Evolutionary conservation across 805 yeast species (phyloP).

Genomic region (Wickerhamomyces subpelliculosus): DNA sequence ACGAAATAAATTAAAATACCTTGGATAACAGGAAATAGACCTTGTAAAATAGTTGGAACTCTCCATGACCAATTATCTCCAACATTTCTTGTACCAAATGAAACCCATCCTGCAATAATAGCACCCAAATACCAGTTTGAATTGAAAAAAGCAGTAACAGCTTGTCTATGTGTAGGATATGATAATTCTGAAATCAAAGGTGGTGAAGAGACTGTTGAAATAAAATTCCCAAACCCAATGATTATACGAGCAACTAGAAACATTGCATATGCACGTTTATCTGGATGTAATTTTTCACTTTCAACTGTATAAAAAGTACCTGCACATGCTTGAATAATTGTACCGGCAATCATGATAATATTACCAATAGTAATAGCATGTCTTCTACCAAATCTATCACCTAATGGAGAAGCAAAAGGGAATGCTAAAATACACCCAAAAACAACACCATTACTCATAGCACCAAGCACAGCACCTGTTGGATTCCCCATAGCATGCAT

Average conservation of each 20-base stretch:
- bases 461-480: conserved; percentile 28
- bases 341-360: conserved; percentile 9
- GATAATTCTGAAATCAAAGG: conserved; percentile 41
- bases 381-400: conserved; percentile 35
- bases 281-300: background rate
- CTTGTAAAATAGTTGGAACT: conserved; percentile 48
- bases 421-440: conserved; percentile 30
- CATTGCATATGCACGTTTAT: conserved; percentile 8
- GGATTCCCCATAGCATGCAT: conserved; percentile 29
- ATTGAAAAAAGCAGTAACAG: conserved; percentile 37
- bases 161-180: conserved; percentile 36
- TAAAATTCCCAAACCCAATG: conserved; percentile 37
- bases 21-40: conserved; percentile 38
- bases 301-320: conserved; percentile 18
- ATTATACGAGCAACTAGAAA: conserved; percentile 28
- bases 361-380: conserved; percentile 9
- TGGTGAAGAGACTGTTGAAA: conserved; percentile 37
- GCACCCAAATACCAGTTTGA: conserved; percentile 49
- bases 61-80: conserved; percentile 40
- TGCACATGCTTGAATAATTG: conserved; percentile 10
- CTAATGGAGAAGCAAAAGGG: conserved; percentile 17
- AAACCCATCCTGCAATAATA: conserved; percentile 44
- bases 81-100: conserved; percentile 36
- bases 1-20: conserved; percentile 27
- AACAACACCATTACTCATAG: conserved; percentile 29